A percentile compares a stretch with the other conserved stretches of the same genome.
Evolutionary conservation across 2,329 filamentous ascomycete genomes (phyloP).

Genomic region (Paraconiothyrium sp.): DNA sequence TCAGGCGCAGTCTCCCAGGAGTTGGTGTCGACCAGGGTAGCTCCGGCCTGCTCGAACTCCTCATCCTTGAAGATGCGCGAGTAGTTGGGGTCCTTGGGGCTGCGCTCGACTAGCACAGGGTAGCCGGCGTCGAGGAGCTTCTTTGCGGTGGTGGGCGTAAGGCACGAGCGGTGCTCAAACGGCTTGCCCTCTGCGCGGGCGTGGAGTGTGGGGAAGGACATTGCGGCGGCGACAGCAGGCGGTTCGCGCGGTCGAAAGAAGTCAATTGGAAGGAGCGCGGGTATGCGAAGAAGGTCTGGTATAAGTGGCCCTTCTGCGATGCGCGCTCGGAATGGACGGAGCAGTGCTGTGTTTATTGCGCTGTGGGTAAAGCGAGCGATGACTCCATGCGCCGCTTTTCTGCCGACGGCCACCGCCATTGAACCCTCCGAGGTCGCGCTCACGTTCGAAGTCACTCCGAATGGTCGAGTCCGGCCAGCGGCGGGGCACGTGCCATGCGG

Average conservation of each 20-base stretch:
- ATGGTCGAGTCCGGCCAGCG: slow-evolving; percentile 19
- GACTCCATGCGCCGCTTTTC: slow-evolving; percentile 38
- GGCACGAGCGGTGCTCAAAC: slow-evolving; percentile 52
- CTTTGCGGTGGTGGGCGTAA: slow-evolving; percentile 52
- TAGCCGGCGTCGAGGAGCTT: slow-evolving; percentile 54
- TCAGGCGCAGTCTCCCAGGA: slow-evolving; percentile 50
- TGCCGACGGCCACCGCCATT: slow-evolving; percentile 20
- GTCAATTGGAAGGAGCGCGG: slow-evolving; percentile 25
- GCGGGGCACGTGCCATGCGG: slow-evolving; percentile 35
- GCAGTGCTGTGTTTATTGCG: slow-evolving; percentile 16
- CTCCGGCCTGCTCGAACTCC: slow-evolving; percentile 51
- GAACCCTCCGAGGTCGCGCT: slow-evolving; percentile 7
- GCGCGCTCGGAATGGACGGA: slow-evolving; percentile 31
- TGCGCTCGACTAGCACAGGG: slow-evolving; percentile 52
- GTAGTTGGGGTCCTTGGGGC: slow-evolving; percentile 48
- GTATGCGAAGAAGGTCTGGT: slow-evolving; percentile 1
- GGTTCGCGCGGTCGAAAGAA: neutral
- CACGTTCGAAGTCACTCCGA: slow-evolving; percentile 10
- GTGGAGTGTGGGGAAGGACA: slow-evolving; percentile 52
- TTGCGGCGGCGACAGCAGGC: slow-evolving; percentile 20
- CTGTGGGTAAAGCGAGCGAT: slow-evolving; percentile 20
- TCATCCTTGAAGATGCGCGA: slow-evolving; percentile 54
- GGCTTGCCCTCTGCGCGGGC: slow-evolving; percentile 54
- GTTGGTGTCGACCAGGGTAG: slow-evolving; percentile 49
- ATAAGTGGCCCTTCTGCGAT: slow-evolving; percentile 19